Evolutionary conservation across 1,284 basidiomycete genomes (phyloP), one percentile per base, ranked within the genome.

Genomic region (Tylopilus sp.): DNA sequence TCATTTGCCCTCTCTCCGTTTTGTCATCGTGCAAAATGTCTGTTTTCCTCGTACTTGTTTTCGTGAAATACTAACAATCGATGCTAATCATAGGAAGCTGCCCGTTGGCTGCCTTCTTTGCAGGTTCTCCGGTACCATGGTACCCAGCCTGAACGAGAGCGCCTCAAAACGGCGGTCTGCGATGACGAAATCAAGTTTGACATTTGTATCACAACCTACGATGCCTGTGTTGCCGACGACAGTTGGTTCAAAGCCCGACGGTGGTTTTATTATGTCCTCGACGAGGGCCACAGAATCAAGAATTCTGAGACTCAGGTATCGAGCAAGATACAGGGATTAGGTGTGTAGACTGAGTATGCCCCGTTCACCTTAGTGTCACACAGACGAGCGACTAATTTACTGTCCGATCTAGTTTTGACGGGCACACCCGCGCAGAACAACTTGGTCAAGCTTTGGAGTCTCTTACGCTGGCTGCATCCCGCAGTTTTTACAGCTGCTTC

Each of bases 381-480:
- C 26, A 12, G 24, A 39, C 8, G 15, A 29, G 61, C 8, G 26
- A 7, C 55, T 68, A 18, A 77, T 39, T 29, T n/a, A n/a, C 51
- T 16, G 41, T n/a, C 9, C 33, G 51, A 19, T 57, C 57, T 39
- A 88, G 87, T 90, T 63, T 77, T 90, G 47, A 89, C 87, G 1
- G 89, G 89, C 4, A 90, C 89, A 0, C 89, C 89, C 0, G 81
- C 91, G 0, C 89, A 91, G 67, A 90, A 90, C 68, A 87, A 91
- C 66, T 75, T 90, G 13, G 72, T 82, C n/a, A 89, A 90, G 70
- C 78, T 90, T 15, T 88, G 87, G 88, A 70, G 81, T 39, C 77
- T 88, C 18, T 75, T 88, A n/a, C 85, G 83, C 66, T 88, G 84
- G 83, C 79, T 90, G 19, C 85, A 85, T 68, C 88, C 89, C 3